Base-by-base conservation (phyloP, 495 filamentous ascomycete species). In the Penicillium herquei region DNA sequence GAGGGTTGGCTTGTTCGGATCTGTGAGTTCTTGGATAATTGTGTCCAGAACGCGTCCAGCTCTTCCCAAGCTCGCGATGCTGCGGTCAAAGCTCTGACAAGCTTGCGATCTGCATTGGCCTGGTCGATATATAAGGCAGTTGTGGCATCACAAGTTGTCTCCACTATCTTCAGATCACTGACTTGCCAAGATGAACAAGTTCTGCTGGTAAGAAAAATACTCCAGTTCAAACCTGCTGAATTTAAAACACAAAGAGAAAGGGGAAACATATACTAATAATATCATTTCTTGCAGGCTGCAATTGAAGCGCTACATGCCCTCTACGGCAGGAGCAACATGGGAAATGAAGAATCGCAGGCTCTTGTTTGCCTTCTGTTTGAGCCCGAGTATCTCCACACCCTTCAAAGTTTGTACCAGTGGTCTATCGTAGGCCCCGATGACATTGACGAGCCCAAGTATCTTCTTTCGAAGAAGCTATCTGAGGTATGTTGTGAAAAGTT, bases 121-220 rank as follows among this genome's bases (percentile, higher is more conserved):
- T 98, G 94, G 95, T 82, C 89, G 10, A 87, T 94, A 42, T 89
- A 91, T 12, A 89, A 87, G 59, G 90, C 91, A 13, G 82, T 96
- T 33, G 74, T 83, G 18, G 82, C 80, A 30, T 84, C 88, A 13
- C 78, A 82, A 51, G 86, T 86, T 55, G 83, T 96, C 16, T 77
- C 85, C 41, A 80, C 81, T 46, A 83, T 96, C 57, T 93, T 87
- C 64, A 82, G 81, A 58, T 84, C 87, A 47, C 81, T 98, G 59
- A 86, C 88, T 21, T 82, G 81, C 39, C 79, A 87, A 39, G 84
- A 87, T 66, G 85, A 91, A 11, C 75, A 87, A 33, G 78, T 96
- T 13, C 85, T 95, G 62, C 75, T 91, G 80, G 88, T 89, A 72
- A 71, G 79, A 54, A 52, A 33, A 21, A 8, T 21, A n/a, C 11